A percentile compares a stretch with the other conserved stretches of the same genome.
These are phyloP conservation scores for Kurtzmaniella quercitrusa DNA, from an alignment of 1,139 yeast genomes.

Conservation along the genomic window DNA sequence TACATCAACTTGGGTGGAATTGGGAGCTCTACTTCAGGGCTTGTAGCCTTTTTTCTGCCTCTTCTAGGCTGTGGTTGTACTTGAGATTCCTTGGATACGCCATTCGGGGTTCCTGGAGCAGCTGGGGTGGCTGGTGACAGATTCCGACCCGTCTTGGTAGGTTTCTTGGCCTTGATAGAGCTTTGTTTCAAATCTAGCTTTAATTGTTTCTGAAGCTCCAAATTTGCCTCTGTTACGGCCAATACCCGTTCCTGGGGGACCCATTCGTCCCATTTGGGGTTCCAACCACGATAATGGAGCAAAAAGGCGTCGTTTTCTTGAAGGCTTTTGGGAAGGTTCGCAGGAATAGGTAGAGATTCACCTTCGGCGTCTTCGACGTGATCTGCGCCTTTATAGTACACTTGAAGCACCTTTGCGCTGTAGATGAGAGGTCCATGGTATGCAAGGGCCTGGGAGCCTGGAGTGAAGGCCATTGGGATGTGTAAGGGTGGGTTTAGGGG, in stretches of 20 bases:
- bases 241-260: constrained; percentile 66
- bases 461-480: constrained; percentile 13
- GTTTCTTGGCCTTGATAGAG: background rate
- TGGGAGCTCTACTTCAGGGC: constrained; percentile 43
- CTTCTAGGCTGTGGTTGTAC: background rate
- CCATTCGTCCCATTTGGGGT: constrained; percentile 97
- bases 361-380: constrained; percentile 42
- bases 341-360: constrained; percentile 23
- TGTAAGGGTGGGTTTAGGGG: background rate
- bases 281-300: constrained; percentile 96
- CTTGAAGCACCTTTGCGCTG: constrained; percentile 75
- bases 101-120: background rate
- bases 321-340: constrained; percentile 44
- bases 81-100: background rate
- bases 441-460: constrained; percentile 61
- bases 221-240: constrained; percentile 65
- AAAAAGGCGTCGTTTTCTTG: constrained; percentile 46
- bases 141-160: constrained; percentile 1
- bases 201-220: constrained; percentile 60
- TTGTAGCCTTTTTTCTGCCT: background rate
- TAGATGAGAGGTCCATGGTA: constrained; percentile 89
- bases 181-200: constrained; percentile 9
- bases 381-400: constrained; percentile 51
- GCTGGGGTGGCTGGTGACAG: background rate
- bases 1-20: constrained; percentile 68